Base-by-base conservation (phyloP, 2,329 filamentous ascomycete species). In the Xylaria sp. region DNA sequence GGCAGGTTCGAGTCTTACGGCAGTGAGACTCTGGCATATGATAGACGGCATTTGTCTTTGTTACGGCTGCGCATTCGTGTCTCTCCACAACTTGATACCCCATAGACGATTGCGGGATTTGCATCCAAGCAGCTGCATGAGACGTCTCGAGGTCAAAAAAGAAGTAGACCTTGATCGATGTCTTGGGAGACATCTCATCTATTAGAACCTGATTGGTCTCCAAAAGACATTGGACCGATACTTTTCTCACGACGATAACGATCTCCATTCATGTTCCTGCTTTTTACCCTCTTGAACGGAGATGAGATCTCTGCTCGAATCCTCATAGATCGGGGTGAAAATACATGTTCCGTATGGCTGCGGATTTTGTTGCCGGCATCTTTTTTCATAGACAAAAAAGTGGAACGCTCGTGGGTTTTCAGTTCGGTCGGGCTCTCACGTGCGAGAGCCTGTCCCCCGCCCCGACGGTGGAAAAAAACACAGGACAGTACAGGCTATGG, bases 331-430 rank as follows among this genome's bases (percentile, higher is more conserved):
- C 69, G 75, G 76, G 74, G 74, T 74, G 68, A 75, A 74, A 75
- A 74, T 71, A 73, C 71, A 71, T 68, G 72, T 74, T 71, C 74
- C 74, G 76, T 73, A 73, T 74, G 72, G 75, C 74, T 74, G 75
- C 72, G 73, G 73, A 76, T 75, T 75, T 77, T 77, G 73, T 77
- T 76, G 75, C 78, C 77, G 74, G 74, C 75, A 78, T 76, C 76
- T 71, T 74, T 62, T 70, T 71, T 76, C 82, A 86, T 89, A 89
- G 87, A 89, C 85, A 88, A 88, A 88, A 89, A 88, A 88, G 85
- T 85, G 86, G 86, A 87, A 87, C 87, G 87, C 85, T 88, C 86
- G 63, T 57, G 82, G 84, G 85, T 86, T 81, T 87, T 87, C 83
- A 85, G 81, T 84, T 83, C 79, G 73, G 73, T 59, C 72, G 68